Percentiles rank a stretch among this genome's conserved stretches.
Evolutionary conservation across 768 basidiomycete genomes (phyloP).

Genomic region (Mycena latifolia): DNA sequence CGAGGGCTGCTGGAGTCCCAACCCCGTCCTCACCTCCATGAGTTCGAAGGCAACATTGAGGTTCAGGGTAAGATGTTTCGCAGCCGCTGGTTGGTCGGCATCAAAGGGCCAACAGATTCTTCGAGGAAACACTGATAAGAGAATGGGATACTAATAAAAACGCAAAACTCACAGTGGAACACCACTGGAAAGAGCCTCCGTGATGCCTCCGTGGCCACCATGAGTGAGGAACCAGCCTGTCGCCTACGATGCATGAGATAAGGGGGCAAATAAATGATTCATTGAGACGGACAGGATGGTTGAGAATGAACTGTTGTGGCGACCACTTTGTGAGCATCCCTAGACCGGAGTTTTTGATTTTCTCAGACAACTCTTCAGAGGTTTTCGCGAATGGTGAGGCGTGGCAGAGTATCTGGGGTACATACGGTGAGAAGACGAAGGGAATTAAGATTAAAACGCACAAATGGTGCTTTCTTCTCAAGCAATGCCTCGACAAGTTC

Average conservation of each 20-base stretch:
- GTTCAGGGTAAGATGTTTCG: constrained; percentile 13
- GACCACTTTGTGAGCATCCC: constrained; percentile 9
- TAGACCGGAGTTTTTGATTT: not conserved
- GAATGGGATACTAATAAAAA: too few species aligned
- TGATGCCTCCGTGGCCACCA: constrained; percentile 17
- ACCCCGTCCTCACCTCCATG: constrained; percentile 6
- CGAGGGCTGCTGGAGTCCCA: constrained; percentile 5
- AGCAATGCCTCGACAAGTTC: constrained; percentile 15
- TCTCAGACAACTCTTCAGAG: not conserved
- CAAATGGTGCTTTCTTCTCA: constrained; percentile 11
- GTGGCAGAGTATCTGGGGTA: constrained; percentile 13
- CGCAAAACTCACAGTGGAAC: not conserved
- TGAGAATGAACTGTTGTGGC: constrained; percentile 19
- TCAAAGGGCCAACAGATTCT: constrained; percentile 24
- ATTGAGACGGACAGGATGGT: constrained; percentile 9
- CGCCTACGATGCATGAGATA: not conserved
- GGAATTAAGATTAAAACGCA: not conserved
- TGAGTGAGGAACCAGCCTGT: constrained; percentile 20
- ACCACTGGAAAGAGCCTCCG: constrained; percentile 13
- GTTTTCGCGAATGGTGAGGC: constrained; percentile 19
- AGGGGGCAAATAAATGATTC: not conserved
- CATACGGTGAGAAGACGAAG: not conserved
- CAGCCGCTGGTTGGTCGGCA: constrained; percentile 16
- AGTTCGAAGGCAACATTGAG: constrained; percentile 20
- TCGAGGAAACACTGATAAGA: too few species aligned